Evolutionary conservation across 2,329 filamentous ascomycete genomes (phyloP).

Genomic region (Anisogramma anomala): DNA sequence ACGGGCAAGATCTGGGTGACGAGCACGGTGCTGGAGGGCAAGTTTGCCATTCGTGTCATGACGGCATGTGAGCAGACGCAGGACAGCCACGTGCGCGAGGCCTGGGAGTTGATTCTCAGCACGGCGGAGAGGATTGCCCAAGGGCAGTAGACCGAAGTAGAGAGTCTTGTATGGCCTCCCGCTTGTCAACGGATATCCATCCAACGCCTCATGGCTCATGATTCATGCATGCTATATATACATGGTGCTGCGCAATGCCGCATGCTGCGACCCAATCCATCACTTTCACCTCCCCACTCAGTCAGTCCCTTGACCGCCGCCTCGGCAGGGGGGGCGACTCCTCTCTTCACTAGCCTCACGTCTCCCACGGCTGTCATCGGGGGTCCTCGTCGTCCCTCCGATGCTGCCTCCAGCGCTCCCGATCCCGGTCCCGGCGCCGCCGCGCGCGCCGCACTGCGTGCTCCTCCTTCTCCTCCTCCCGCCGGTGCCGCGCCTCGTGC

Average conservation of each 20-base stretch:
- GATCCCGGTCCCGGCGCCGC: background rate
- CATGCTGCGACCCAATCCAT: no score
- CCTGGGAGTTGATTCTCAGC: slow-evolving; percentile 63
- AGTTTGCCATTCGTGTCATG: slow-evolving; percentile 71
- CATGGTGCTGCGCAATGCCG: no score
- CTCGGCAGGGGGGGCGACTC: slow-evolving; percentile 7
- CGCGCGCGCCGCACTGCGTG: background rate
- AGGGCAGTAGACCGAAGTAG: slow-evolving; percentile 4
- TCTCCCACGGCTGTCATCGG: slow-evolving; percentile 5
- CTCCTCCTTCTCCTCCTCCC: slow-evolving; percentile 16
- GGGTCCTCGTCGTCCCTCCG: background rate
- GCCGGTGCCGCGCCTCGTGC: slow-evolving; percentile 20
- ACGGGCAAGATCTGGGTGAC: slow-evolving; percentile 75
- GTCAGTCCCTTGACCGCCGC: slow-evolving; percentile 11
- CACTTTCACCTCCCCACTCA: no score
- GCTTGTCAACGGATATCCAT: no score
- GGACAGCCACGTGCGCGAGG: slow-evolving; percentile 57
- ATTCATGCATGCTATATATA: no score
- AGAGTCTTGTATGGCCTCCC: background rate
- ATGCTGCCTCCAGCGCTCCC: no score
- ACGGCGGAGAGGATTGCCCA: slow-evolving; percentile 45
- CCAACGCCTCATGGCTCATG: no score
- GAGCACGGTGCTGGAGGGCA: slow-evolving; percentile 55
- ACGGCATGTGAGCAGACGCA: slow-evolving; percentile 60
- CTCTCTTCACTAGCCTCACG: slow-evolving; percentile 1